A percentile compares a stretch with the other conserved stretches of the same genome.
phyloP scores from a whole-genome alignment of 2,329 filamentous ascomycete genomes.

The Nakataea oryzae region DNA sequence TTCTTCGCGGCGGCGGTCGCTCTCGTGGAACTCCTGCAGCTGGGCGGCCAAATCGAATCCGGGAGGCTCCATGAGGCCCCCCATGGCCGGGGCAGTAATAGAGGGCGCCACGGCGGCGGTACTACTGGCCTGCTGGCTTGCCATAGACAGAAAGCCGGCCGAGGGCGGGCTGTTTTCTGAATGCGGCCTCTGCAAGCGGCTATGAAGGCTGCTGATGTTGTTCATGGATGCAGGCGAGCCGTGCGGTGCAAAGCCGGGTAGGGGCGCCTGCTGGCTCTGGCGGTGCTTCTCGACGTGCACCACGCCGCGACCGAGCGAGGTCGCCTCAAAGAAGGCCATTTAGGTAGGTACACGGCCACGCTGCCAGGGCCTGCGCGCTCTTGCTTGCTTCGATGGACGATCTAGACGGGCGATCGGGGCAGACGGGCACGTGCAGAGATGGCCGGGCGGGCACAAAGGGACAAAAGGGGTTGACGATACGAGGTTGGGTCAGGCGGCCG shows the following conservation, averaged over 20 bases:
- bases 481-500: not conserved
- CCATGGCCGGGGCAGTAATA: not conserved
- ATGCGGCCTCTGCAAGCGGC: not conserved
- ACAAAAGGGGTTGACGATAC: not conserved
- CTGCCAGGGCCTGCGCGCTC: not conserved
- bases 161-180: not conserved
- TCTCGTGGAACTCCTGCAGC: constrained; percentile 1
- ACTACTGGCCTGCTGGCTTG: not conserved
- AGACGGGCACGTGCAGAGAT: not conserved
- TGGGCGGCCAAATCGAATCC: not conserved
- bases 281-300: not conserved
- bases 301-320: not conserved
- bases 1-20: constrained; percentile 1
- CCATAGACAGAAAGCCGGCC: not conserved
- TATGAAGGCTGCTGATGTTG: not conserved
- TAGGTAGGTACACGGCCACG: not conserved
- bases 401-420: not conserved
- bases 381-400: not conserved
- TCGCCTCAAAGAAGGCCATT: not conserved
- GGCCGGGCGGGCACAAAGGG: not conserved
- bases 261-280: not conserved
- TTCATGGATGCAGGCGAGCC: not conserved
- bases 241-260: not conserved
- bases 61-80: not conserved
- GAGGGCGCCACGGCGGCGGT: not conserved